A percentile compares a stretch with the other conserved stretches of the same genome.
These are phyloP conservation scores for Dactylonectria macrodidyma DNA, from an alignment of 2,329 filamentous ascomycete species.

Conservation along the genomic window DNA sequence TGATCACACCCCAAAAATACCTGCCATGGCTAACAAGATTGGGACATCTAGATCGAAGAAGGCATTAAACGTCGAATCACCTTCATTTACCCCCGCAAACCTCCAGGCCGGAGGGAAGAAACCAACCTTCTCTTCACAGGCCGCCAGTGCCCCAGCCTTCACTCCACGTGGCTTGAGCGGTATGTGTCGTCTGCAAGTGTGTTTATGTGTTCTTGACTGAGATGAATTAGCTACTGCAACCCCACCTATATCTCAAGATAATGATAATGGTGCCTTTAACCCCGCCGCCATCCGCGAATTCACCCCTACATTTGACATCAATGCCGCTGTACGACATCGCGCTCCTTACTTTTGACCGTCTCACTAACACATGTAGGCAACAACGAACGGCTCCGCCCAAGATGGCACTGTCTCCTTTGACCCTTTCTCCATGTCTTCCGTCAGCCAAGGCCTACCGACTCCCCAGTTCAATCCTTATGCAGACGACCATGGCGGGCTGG, in stretches of 20 bases:
- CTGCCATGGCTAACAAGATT: constrained; percentile 36
- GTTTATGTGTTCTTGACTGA: constrained; percentile 36
- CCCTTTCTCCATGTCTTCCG: constrained; percentile 73
- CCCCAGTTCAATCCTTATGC: constrained; percentile 82
- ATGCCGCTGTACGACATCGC: constrained; percentile 59
- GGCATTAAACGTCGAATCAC: constrained; percentile 93
- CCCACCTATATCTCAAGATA: constrained; percentile 58
- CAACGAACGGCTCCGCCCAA: constrained; percentile 64
- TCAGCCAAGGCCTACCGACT: constrained; percentile 65
- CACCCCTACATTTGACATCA: constrained; percentile 70
- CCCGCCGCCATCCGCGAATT: constrained; percentile 72
- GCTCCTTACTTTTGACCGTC: background rate
- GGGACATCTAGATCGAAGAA: constrained; percentile 71
- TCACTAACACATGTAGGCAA: constrained; percentile 48
- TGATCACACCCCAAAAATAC: background rate
- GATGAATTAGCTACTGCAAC: constrained; percentile 50
- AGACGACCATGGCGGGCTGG: constrained; percentile 76
- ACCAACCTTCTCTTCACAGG: constrained; percentile 87
- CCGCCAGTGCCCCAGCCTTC: constrained; percentile 89
- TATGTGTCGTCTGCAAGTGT: constrained; percentile 43
- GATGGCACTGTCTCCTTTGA: constrained; percentile 67
- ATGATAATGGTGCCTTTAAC: constrained; percentile 66
- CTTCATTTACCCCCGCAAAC: constrained; percentile 86
- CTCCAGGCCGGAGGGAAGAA: constrained; percentile 71
- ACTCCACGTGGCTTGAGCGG: constrained; percentile 76